Percentiles rank a stretch among this genome's conserved stretches.
Evolutionary conservation across 1,284 basidiomycete species (phyloP).

Genomic region (Anthracocystis panici-leucophaei): DNA sequence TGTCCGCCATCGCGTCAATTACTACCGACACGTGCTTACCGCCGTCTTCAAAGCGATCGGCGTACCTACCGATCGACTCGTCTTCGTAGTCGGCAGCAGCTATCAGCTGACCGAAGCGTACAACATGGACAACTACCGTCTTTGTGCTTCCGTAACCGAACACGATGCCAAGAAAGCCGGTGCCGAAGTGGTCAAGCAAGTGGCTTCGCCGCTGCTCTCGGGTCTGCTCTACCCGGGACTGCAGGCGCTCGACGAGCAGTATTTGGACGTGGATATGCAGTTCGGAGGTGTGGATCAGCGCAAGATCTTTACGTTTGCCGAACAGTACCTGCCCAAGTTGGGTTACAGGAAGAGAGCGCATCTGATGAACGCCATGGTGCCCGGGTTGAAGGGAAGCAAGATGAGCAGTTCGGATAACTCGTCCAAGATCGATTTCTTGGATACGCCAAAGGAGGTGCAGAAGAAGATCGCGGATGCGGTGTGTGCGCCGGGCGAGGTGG

Average conservation of each 20-base stretch:
- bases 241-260: conserved; percentile 97
- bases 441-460: conserved; percentile 83
- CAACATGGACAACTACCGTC: conserved; percentile 92
- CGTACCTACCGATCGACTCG: conserved; percentile 80
- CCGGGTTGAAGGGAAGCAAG: conserved; percentile 91
- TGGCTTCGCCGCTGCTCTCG: conserved; percentile 88
- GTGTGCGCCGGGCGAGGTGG: conserved; percentile 86
- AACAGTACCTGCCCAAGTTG: conserved; percentile 90
- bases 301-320: conserved; percentile 98
- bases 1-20: conserved; percentile 87
- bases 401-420: conserved; percentile 99
- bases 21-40: conserved; percentile 86
- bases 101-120: conserved; percentile 94
- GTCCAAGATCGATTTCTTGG: conserved; percentile 98
- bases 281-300: conserved; percentile 99
- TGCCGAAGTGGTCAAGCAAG: conserved; percentile 99
- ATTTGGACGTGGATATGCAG: conserved; percentile 95
- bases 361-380: conserved; percentile 98
- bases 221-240: conserved; percentile 95
- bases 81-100: conserved; percentile 87
- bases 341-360: conserved; percentile 96
- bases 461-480: conserved; percentile 93
- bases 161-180: conserved; percentile 98
- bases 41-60: conserved; percentile 89
- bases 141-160: conserved; percentile 89